A percentile compares a stretch with the other conserved stretches of the same genome.
Conservation (phyloP, 1,284 basidiomycete species). For the Blastosporella zonata region DNA sequence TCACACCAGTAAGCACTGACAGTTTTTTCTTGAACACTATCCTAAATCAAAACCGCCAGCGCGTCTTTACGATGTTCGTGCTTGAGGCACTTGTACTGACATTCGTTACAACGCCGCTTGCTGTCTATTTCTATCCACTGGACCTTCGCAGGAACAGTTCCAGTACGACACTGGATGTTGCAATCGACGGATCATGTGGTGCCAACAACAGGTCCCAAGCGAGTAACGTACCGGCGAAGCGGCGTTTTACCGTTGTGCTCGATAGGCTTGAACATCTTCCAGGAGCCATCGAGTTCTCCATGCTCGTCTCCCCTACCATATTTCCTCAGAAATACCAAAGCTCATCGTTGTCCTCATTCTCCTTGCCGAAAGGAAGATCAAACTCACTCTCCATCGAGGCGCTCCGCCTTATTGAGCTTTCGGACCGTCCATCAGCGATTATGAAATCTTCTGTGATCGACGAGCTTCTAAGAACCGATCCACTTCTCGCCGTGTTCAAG, state of each 20-base stretch:
- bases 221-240: constrained; percentile 37
- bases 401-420: constrained; percentile 85
- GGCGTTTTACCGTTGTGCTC: constrained; percentile 78
- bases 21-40: constrained; percentile 2
- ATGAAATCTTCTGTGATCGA: constrained; percentile 82
- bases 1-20: constrained; percentile 49
- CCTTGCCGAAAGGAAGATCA: neutral
- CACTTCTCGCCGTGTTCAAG: constrained; percentile 79
- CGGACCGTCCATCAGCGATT: constrained; percentile 86
- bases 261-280: constrained; percentile 88
- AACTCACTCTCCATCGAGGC: constrained; percentile 47
- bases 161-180: constrained; percentile 44
- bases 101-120: constrained; percentile 86
- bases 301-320: constrained; percentile 50
- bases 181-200: constrained; percentile 29
- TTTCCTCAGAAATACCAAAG: constrained; percentile 16
- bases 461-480: constrained; percentile 72
- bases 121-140: constrained; percentile 74
- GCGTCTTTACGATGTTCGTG: constrained; percentile 88
- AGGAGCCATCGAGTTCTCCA: constrained; percentile 66
- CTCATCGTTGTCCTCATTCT: constrained; percentile 8
- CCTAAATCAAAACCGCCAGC: constrained; percentile 24
- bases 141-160: constrained; percentile 49
- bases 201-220: constrained; percentile 16
- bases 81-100: constrained; percentile 85